Evolutionary conservation across 129 eudicot genomes (phyloP), one percentile per base, ranked within the genome.

Genomic region (Pittosporum tobira): DNA sequence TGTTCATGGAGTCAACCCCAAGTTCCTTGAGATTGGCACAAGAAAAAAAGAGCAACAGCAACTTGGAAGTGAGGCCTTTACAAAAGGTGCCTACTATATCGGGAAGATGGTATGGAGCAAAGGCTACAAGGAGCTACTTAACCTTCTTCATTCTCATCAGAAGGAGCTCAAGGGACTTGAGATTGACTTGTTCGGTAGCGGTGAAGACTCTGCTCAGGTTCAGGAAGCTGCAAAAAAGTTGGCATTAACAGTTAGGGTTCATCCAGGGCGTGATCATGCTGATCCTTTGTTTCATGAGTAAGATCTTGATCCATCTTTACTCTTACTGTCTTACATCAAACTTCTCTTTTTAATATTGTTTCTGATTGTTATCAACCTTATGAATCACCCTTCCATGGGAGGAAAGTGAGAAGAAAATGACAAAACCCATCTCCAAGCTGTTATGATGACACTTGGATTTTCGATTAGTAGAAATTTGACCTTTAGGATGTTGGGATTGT

Each of bases 21-120:
- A 77, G 74, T 91, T 91, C 66, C 84, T 86, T 23, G 89, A 91
- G 62, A 81, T 83, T 44, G 98, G 95, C 56, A 73, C 76, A 83
- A 71, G 56, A 74, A 91, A 80, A 71, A 83, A 69, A 66, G n/a
- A n/a, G n/a, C n/a, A n/a, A n/a, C n/a, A n/a, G n/a, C n/a, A n/a
- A n/a, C n/a, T n/a, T n/a, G n/a, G n/a, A n/a, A 58, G 25, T 6
- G 55, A 70, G 23, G 82, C 89, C 19, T 91, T 86, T 61, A 63
- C 77, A 13, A 91, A 83, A 78, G 95, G 94, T 28, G 94, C 87
- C 30, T 91, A 91, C 64, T 91, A 83, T 68, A 91, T 91, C 20
- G 98, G 98, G 48, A 91, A 91, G 76, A 91, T 85, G 98, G 79
- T 91, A 9, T 91, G 98, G 98, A 78, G 68, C 79, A 91, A 91